Conservation (phyloP, 1,139 yeast genomes). For the Arxiozyma bovina region DNA sequence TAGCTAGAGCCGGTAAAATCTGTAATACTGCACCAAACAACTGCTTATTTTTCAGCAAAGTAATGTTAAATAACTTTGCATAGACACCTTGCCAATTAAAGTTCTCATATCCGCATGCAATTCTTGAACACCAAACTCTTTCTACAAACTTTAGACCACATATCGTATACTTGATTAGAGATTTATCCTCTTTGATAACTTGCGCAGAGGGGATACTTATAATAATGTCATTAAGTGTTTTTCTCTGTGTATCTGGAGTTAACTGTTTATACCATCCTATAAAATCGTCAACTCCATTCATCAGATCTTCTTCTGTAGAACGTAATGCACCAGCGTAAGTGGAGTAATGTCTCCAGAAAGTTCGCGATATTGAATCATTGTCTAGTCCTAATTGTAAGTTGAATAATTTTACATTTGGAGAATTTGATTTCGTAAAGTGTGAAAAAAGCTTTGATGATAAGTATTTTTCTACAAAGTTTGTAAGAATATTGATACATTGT, state of each 20-base stretch:
- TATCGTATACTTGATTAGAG: slow-evolving; percentile 2
- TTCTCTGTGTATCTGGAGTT: background rate
- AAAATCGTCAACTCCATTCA: slow-evolving; percentile 39
- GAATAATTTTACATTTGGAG: slow-evolving; percentile 9
- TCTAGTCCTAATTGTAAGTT: slow-evolving; percentile 12
- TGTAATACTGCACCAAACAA: slow-evolving; percentile 13
- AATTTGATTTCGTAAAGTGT: background rate
- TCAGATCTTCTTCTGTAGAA: slow-evolving; percentile 43
- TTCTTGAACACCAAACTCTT: slow-evolving; percentile 28
- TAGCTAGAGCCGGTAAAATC: slow-evolving; percentile 17
- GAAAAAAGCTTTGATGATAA: background rate
- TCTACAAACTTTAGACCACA: slow-evolving; percentile 20
- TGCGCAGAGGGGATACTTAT: slow-evolving; percentile 13
- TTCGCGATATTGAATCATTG: background rate
- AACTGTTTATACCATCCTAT: slow-evolving; percentile 30
- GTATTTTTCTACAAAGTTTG: slow-evolving; percentile 12
- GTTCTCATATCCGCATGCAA: slow-evolving; percentile 26
- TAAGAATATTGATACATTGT: background rate
- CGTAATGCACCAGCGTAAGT: slow-evolving; percentile 55
- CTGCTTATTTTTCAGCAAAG: slow-evolving; percentile 23
- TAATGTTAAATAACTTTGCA: slow-evolving; percentile 49
- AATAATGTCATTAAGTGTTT: slow-evolving; percentile 10
- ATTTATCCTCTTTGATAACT: slow-evolving; percentile 7
- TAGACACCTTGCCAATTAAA: slow-evolving; percentile 39
- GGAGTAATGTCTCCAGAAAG: slow-evolving; percentile 49